Evolutionary conservation across 2,329 filamentous ascomycete genomes (phyloP).

Genomic region (Ceratocystis colombiana): DNA sequence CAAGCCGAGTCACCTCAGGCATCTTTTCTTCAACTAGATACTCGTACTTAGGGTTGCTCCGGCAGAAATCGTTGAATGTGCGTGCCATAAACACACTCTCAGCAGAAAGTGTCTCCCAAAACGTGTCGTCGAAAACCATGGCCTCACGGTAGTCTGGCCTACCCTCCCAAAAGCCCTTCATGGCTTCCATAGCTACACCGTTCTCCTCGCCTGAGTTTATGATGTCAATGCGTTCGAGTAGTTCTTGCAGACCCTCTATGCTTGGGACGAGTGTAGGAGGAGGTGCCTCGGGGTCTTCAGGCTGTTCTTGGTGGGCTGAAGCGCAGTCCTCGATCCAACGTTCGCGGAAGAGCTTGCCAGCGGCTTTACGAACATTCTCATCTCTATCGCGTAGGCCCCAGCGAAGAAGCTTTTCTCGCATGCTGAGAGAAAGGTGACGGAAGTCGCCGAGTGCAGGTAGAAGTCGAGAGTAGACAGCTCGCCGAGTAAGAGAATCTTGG

Average conservation of each 20-base stretch:
- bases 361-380: constrained; percentile 85
- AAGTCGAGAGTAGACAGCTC: constrained; percentile 77
- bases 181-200: constrained; percentile 84
- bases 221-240: constrained; percentile 88
- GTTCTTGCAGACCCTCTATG: constrained; percentile 74
- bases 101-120: constrained; percentile 71
- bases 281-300: constrained; percentile 46
- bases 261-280: constrained; percentile 46
- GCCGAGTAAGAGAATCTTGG: constrained; percentile 70
- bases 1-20: constrained; percentile 84
- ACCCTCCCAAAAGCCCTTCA: constrained; percentile 93
- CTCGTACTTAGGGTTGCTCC: constrained; percentile 61
- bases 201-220: constrained; percentile 82
- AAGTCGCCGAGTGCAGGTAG: constrained; percentile 88
- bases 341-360: constrained; percentile 79
- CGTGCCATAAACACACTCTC: constrained; percentile 84
- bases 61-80: constrained; percentile 90
- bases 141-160: constrained; percentile 71
- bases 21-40: constrained; percentile 79
- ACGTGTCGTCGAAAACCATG: constrained; percentile 60
- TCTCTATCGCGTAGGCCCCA: constrained; percentile 94
- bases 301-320: constrained; percentile 51
- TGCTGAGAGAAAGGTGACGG: constrained; percentile 79
- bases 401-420: constrained; percentile 87
- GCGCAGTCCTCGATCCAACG: constrained; percentile 98